Evolutionary conservation across 2,329 filamentous ascomycete genomes (phyloP), one percentile per base, ranked within the genome.

Genomic region (Xylariales sp.): DNA sequence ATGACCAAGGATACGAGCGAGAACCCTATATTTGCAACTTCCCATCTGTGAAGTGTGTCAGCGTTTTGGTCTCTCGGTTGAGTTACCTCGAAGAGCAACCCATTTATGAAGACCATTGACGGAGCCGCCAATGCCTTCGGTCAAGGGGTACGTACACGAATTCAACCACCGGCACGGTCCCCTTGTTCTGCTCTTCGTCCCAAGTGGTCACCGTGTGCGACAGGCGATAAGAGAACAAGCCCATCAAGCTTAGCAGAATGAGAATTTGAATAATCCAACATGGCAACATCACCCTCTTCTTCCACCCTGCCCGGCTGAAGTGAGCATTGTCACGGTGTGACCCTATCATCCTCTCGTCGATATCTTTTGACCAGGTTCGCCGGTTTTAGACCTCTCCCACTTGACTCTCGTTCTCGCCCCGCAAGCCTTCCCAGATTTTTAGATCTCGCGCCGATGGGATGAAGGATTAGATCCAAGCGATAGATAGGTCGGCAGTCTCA

Each of bases 301-400:
- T 81, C 87, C 87, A 89, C 75, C 80, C 79, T 16, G 86, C 83
- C 36, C 84, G 81, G 64, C 81, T 80, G 69, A 86, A 88, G 66
- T 86, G 83, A 34, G 83, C 83, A 69, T 87, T 84, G 43, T 86
- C 80, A 69, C 84, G 80, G 68, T 86, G 83, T 50, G 77, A 80
- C 54, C 79, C 81, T 74, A 81, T 80, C 71, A 76, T 80, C 28
- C 54, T 69, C 48, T 49, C 23, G 34, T 53, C 6, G 55, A 43
- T 52, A 3, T 57, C 43, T 43, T 30, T 34, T 3, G 6, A 32
- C 16, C 14, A 14, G 32, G 8, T 28, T 60, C 30, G 23, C 10
- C 10, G n/a, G 18, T 16, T 18, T 43, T 50, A 12, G 16, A 52
- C 18, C 43, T 18, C 41, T 16, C 45, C 53, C 34, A 49, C 41